Percentiles rank a stretch among this genome's conserved stretches.
These are phyloP conservation scores for Aspergillus coremiiformis DNA, from an alignment of 495 filamentous ascomycete genomes.

Conservation along the genomic window DNA sequence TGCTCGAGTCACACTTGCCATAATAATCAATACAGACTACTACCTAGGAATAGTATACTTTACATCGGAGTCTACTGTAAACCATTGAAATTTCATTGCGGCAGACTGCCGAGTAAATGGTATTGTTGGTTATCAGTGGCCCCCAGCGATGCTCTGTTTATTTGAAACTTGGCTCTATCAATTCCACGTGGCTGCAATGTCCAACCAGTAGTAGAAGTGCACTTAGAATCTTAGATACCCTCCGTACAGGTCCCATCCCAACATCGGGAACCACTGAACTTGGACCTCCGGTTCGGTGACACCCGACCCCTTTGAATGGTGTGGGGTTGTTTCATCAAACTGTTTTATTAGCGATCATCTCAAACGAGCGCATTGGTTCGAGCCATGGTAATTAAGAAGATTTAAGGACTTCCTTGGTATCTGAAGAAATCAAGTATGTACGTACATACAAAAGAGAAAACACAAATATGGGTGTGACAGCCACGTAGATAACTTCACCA, in stretches of 20 bases:
- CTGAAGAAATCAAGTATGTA: no score
- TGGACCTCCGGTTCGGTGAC: slow-evolving; percentile 17
- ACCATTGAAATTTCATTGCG: not conserved
- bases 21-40: not conserved
- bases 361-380: not conserved
- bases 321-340: slow-evolving; percentile 15
- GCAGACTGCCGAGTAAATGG: not conserved
- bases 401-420: not conserved
- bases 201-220: not conserved
- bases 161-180: slow-evolving; percentile 6
- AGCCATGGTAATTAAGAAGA: not conserved
- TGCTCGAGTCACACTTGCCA: not conserved
- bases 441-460: not conserved
- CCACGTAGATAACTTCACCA: not conserved
- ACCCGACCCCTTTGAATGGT: slow-evolving; percentile 4
- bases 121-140: not conserved
- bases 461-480: not conserved
- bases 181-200: slow-evolving; percentile 13
- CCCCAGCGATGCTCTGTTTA: not conserved
- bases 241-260: not conserved
- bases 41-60: no score
- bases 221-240: not conserved
- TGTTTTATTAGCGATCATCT: not conserved
- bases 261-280: slow-evolving; percentile 9
- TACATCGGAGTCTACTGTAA: not conserved